Evolutionary conservation across 2,329 filamentous ascomycete genomes (phyloP).

Genomic region (Hypoxylon sp.): DNA sequence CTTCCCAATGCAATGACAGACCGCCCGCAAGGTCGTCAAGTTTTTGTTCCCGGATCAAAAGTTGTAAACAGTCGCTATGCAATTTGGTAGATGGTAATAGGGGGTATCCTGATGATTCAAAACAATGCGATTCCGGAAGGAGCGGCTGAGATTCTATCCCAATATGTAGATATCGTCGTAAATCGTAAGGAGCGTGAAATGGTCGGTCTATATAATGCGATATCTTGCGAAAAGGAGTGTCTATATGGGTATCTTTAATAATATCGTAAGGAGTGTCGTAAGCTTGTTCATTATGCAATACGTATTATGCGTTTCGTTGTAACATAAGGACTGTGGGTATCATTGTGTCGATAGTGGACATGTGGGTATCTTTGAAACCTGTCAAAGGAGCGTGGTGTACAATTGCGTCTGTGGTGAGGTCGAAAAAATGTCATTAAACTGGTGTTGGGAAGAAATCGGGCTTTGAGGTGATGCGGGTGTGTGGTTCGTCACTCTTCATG

Average conservation of each 20-base stretch:
- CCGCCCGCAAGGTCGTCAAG: constrained; percentile 49
- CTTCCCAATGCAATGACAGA: constrained; percentile 54
- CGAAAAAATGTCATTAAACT: constrained; percentile 49
- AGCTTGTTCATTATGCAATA: constrained; percentile 55
- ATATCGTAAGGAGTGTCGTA: constrained; percentile 58
- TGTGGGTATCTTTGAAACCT: constrained; percentile 54
- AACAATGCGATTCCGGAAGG: constrained; percentile 54
- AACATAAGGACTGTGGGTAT: constrained; percentile 55
- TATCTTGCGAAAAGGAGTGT: constrained; percentile 61
- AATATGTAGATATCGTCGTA: constrained; percentile 56
- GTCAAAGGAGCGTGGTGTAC: constrained; percentile 57
- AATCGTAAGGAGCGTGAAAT: constrained; percentile 54
- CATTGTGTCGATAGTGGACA: constrained; percentile 56
- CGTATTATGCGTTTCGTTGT: constrained; percentile 51
- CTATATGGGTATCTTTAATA: constrained; percentile 60
- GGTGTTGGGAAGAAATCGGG: constrained; percentile 38
- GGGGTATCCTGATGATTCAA: constrained; percentile 55
- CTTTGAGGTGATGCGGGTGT: constrained; percentile 30
- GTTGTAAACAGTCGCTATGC: constrained; percentile 69
- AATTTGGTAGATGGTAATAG: constrained; percentile 62
- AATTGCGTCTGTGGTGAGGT: constrained; percentile 55
- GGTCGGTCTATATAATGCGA: constrained; percentile 54
- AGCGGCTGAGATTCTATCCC: constrained; percentile 57
- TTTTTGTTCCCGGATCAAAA: constrained; percentile 52
- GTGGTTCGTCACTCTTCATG: constrained; percentile 49